These are phyloP conservation scores for Cicer cuneatum DNA, from an alignment of 306 rosid genomes.

Conservation along the genomic window DNA sequence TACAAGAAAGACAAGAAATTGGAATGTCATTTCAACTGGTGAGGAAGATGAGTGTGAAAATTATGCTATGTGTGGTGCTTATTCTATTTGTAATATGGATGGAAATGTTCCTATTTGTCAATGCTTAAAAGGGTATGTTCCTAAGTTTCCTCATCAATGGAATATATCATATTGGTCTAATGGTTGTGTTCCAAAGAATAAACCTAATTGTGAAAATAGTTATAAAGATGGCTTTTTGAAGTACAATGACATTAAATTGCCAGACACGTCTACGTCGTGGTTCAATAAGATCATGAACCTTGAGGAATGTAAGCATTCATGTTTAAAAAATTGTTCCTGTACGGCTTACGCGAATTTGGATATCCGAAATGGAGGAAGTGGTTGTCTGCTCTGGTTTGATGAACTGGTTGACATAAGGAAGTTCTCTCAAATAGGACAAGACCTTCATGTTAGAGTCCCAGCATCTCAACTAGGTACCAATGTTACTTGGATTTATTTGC, in stretches of 20 bases:
- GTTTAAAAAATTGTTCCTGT: not conserved
- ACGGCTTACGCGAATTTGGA: not conserved
- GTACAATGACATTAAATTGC: not conserved
- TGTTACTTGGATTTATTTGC: not conserved
- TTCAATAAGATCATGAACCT: not conserved
- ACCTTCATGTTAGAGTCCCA: not conserved
- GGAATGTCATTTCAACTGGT: not conserved
- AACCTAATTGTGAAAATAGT: not conserved
- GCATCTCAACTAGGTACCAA: not conserved
- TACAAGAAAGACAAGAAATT: not conserved
- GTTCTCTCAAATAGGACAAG: not conserved
- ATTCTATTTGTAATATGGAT: not conserved
- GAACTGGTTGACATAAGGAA: not conserved
- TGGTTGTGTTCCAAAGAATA: not conserved
- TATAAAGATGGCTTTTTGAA: not conserved
- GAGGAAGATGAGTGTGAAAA: conserved; percentile 11
- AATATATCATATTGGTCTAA: conserved; percentile 11
- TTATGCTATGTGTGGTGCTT: not conserved
- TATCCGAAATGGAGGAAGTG: not conserved
- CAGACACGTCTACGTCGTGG: not conserved
- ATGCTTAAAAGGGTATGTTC: not conserved
- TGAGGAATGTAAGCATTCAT: not conserved
- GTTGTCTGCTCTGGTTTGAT: not conserved
- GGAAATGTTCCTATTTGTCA: not conserved
- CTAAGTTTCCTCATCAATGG: conserved; percentile 27